Evolutionary conservation across 805 yeast genomes (phyloP).

Genomic region (Wickerhamiella australiensis): DNA sequence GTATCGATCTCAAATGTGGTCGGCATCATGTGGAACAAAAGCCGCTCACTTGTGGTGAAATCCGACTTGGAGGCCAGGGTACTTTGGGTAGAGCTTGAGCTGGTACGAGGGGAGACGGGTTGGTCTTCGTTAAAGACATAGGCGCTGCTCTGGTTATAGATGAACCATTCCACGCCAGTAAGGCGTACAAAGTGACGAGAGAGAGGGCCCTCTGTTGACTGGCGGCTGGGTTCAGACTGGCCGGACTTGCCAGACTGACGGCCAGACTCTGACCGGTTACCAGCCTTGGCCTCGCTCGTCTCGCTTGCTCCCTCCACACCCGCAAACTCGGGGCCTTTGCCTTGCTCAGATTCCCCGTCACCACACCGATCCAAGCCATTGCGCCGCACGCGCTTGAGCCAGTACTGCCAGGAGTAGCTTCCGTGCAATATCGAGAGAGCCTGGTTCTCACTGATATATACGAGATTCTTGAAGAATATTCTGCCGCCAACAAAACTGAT

Average conservation of each 20-base stretch:
- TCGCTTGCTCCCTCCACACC: conserved; percentile 32
- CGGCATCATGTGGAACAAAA: conserved; percentile 38
- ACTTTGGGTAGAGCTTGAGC: conserved; percentile 13
- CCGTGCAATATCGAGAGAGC: conserved; percentile 61
- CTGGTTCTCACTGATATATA: conserved; percentile 60
- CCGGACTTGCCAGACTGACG: no score
- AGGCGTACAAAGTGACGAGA: conserved; percentile 44
- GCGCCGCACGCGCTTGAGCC: conserved; percentile 43
- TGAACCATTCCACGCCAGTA: conserved; percentile 72
- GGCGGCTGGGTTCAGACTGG: no score
- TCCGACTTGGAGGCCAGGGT: neutral
- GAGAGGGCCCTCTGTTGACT: no score
- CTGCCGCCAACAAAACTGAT: conserved; percentile 76
- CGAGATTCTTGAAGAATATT: conserved; percentile 60
- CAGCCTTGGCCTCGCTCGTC: no score
- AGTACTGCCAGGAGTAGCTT: conserved; percentile 79
- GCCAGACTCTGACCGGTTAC: no score
- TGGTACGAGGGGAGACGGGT: conserved; percentile 20
- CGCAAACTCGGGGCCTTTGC: no score
- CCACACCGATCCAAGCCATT: conserved; percentile 18
- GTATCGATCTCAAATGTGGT: conserved; percentile 37
- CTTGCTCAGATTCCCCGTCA: no score
- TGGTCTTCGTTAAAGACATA: conserved; percentile 45
- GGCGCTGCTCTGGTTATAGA: conserved; percentile 68
- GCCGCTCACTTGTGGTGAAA: conserved; percentile 14